These are phyloP conservation scores for Aleurites moluccanus DNA, from an alignment of 441 rosid species.

Conservation along the genomic window DNA sequence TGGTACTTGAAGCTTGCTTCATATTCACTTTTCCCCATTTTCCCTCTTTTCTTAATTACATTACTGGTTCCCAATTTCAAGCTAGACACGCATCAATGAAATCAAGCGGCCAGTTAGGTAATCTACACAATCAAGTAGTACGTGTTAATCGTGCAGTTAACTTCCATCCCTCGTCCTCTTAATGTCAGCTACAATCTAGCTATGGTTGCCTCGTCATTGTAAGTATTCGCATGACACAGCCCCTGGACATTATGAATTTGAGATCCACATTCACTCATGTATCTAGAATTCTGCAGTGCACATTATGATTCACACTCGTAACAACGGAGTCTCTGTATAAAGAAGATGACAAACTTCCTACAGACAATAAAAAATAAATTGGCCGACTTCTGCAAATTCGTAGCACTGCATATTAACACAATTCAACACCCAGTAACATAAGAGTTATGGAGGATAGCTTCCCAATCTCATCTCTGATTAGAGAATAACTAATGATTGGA, in stretches of 20 bases:
- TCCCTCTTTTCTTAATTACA: too few relatives aligned
- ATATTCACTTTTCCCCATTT: too few relatives aligned
- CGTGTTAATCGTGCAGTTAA: background rate
- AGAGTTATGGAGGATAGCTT: too few relatives aligned
- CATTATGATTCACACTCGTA: background rate
- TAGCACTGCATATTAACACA: too few relatives aligned
- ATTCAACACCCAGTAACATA: too few relatives aligned
- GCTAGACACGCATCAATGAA: too few relatives aligned
- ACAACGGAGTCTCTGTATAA: background rate
- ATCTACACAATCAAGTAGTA: too few relatives aligned
- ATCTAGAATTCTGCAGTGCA: background rate
- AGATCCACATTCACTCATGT: background rate
- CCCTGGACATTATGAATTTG: background rate
- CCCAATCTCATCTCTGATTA: too few relatives aligned
- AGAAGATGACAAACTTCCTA: background rate
- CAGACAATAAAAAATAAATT: background rate
- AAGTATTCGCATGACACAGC: background rate
- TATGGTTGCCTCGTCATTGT: background rate
- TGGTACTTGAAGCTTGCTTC: too few relatives aligned
- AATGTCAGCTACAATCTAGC: background rate
- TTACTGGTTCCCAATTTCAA: too few relatives aligned
- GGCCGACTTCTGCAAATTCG: too few relatives aligned
- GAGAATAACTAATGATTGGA: background rate
- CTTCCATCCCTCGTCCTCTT: background rate
- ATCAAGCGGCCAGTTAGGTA: too few relatives aligned